Evolutionary conservation across 352 stramenopile species (phyloP), one percentile per base, ranked within the genome.

Genomic region (Pythium rishiriense): DNA sequence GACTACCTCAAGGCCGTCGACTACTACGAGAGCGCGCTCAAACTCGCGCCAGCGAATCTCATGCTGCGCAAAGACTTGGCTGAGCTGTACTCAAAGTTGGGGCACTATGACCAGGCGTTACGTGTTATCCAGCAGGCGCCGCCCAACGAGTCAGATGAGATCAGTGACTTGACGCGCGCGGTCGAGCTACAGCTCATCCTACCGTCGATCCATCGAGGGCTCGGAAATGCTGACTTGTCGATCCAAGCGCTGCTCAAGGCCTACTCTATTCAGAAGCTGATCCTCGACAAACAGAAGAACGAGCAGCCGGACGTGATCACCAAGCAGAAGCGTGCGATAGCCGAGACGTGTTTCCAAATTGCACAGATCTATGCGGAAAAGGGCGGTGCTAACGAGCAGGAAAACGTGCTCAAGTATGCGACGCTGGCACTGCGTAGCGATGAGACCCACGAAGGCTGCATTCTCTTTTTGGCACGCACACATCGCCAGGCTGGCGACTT

Each of bases 1-100:
- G 91, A 98, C 74, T 98, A 98, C 69, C 62, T 90, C 52, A 89
- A 94, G 58, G 94, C 94, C 24, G 83, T 98, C 9, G 90, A 97
- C 28, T 98, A 98, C 77, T 98, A 98, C 69, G 85, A 97, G 58
- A 91, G 81, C 28, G 90, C 93, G 14, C 66, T 98, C 43, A 85
- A 93, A 45, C 72, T 93, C 37, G 73, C 84, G 19, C 81, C 88
- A 14, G 66, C 69, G 19, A 95, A 94, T 58, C 76, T 93, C 19
- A 66, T 88, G 43, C 62, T 98, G 14, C 83, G 91, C 21, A 93
- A 93, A 63, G 93, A 98, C 67, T 76, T 98, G 5, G 90, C 90
- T 1, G 85, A 92, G 62, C 66, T 98, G 24, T 97, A 96, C 66
- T 62, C 90, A 10, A 95, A 96, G 64, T 73, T 98, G 15, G 72